Evolutionary conservation across 2,329 filamentous ascomycete species (phyloP).

Genomic region (Pezicula carpinea): DNA sequence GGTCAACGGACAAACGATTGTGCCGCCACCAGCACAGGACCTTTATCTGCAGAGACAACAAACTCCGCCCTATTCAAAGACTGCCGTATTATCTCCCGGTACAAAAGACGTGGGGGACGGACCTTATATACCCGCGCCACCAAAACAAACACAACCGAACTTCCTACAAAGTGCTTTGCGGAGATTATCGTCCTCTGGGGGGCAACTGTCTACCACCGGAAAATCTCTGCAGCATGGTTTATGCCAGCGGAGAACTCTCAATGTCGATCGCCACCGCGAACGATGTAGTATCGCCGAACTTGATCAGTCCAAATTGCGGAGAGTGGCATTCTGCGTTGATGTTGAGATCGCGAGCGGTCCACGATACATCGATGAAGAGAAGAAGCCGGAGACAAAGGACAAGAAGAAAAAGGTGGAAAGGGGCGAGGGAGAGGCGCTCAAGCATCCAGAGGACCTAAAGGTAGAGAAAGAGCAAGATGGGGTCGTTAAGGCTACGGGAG

Average conservation of each 20-base stretch:
- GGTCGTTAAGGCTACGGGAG: slow-evolving; percentile 38
- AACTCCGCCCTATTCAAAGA: slow-evolving; percentile 48
- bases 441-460: slow-evolving; percentile 56
- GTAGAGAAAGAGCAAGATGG: slow-evolving; percentile 50
- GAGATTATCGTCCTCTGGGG: slow-evolving; percentile 69
- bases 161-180: slow-evolving; percentile 80
- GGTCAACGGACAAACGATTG: slow-evolving; percentile 9
- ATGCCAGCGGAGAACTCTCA: slow-evolving; percentile 77
- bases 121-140: slow-evolving; percentile 71
- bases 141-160: slow-evolving; percentile 61
- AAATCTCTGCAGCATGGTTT: slow-evolving; percentile 59
- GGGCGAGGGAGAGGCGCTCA: slow-evolving; percentile 70
- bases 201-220: slow-evolving; percentile 27
- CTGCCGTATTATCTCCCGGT: slow-evolving; percentile 55
- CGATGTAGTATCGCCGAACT: slow-evolving; percentile 77
- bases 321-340: slow-evolving; percentile 94
- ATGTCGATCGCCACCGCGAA: slow-evolving; percentile 75
- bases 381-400: slow-evolving; percentile 51
- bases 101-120: slow-evolving; percentile 53
- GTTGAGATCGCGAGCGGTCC: slow-evolving; percentile 92
- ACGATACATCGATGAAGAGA: slow-evolving; percentile 62
- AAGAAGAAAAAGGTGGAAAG: slow-evolving; percentile 64
- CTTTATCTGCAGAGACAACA: slow-evolving; percentile 28
- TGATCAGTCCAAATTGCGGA: slow-evolving; percentile 72
- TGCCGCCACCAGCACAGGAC: slow-evolving; percentile 26